Evolutionary conservation across 768 basidiomycete genomes (phyloP), one percentile per base, ranked within the genome.

Genomic region (Suillus bovinus): DNA sequence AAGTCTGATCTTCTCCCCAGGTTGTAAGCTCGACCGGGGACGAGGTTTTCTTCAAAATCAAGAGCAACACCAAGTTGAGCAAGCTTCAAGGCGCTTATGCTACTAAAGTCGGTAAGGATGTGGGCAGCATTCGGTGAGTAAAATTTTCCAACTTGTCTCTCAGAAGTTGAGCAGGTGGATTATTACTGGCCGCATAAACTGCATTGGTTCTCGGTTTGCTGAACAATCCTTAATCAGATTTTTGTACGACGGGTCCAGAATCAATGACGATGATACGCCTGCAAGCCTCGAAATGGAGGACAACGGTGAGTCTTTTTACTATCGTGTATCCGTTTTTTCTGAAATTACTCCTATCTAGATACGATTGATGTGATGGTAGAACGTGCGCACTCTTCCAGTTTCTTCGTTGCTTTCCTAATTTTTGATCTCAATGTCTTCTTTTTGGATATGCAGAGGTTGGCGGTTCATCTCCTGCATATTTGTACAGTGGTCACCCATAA

Each of bases 41-140:
- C 38, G 94, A 96, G 74, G 92, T 96, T 31, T 96, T 91, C 78
- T 97, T 97, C 84, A 96, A 97, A 84, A 96, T 97, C 79, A 97
- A 96, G 79, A 86, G 90, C 71, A 91, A 84, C 76, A 96, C 94
- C 49, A 94, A 90, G 80, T 78, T 97, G 68, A 91, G 87, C 82
- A 97, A 96, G 80, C 84, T 96, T 29, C 92, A 94, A 73, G 91
- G 86, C 64, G 94, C 94, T 49, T 97, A 97, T 76, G 94, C 94
- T 60, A 86, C 81, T 73, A 94, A 95, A 71, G 93, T 96, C 17
- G 94, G 94, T 62, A 94, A 94, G 76, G 93, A 96, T 66, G 89
- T 94, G 22, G 67, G 72, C 66, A 91, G 88, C 70, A 95, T 97
- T 71, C 90, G 94, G 94, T 96, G 67, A 69, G 90, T 79, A 24